These are phyloP conservation scores for Mallotus repandus DNA, from an alignment of 441 rosid genomes.

Conservation along the genomic window DNA sequence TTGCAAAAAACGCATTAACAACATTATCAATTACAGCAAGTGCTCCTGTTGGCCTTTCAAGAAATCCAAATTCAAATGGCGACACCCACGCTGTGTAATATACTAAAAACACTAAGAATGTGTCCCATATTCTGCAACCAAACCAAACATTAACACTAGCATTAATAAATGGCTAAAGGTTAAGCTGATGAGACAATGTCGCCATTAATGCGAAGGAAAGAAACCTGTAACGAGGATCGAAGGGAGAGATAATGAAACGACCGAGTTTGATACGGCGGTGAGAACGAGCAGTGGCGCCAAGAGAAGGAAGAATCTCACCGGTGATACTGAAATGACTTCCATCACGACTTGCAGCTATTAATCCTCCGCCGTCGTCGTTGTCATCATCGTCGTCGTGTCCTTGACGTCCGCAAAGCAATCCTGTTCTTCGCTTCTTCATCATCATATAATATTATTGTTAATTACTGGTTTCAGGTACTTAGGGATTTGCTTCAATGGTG, in stretches of 20 bases:
- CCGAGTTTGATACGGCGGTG: slow-evolving; percentile 44
- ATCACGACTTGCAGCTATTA: slow-evolving; percentile 20
- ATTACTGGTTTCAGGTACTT: too few species aligned
- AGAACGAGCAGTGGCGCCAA: slow-evolving; percentile 52
- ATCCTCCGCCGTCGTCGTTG: neutral
- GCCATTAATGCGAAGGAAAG: too few species aligned
- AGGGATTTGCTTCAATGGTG: too few species aligned
- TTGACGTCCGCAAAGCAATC: slow-evolving; percentile 15
- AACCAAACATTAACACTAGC: neutral
- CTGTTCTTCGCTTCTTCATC: slow-evolving; percentile 4
- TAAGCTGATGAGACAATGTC: neutral
- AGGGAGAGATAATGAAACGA: slow-evolving; percentile 64
- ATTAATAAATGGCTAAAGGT: neutral
- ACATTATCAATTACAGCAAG: slow-evolving; percentile 58
- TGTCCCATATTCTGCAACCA: slow-evolving; percentile 65
- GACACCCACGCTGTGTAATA: slow-evolving; percentile 91
- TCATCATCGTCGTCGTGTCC: neutral
- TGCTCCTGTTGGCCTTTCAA: slow-evolving; percentile 39
- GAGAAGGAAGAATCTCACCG: slow-evolving; percentile 68
- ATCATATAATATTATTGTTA: too few species aligned
- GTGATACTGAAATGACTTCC: slow-evolving; percentile 53
- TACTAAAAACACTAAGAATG: slow-evolving; percentile 66
- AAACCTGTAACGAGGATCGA: slow-evolving; percentile 65
- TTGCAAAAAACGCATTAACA: slow-evolving; percentile 60
- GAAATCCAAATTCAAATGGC: slow-evolving; percentile 79